Evolutionary conservation across 768 basidiomycete genomes (phyloP).

Genomic region (Phanerodontia chrysosporium): DNA sequence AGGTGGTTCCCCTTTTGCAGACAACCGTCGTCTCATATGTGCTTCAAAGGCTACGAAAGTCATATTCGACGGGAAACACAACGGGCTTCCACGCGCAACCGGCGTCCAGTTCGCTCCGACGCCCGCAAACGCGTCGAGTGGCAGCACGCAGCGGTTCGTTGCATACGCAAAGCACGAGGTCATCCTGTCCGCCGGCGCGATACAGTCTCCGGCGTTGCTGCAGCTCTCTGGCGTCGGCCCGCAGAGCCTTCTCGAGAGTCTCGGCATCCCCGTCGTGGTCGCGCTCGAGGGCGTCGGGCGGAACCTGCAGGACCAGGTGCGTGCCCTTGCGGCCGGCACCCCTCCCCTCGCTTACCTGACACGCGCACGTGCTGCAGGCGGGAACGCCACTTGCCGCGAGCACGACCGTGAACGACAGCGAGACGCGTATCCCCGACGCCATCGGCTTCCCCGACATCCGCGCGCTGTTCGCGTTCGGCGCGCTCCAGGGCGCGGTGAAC

Average conservation of each 20-base stretch:
- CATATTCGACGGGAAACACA: not conserved
- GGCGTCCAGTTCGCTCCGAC: not conserved
- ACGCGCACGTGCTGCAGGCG: not conserved
- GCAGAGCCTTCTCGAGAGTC: conserved; percentile 34
- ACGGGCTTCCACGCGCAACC: not conserved
- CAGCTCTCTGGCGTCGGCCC: conserved; percentile 58
- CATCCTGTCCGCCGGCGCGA: conserved; percentile 53
- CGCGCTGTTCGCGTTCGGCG: conserved; percentile 39
- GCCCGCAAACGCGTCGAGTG: not conserved
- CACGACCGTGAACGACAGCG: not conserved
- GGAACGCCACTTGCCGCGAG: not conserved
- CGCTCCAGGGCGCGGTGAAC: conserved; percentile 10
- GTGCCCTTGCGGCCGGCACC: no score
- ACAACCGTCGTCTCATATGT: not conserved
- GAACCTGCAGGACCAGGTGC: conserved; percentile 53
- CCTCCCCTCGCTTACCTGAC: no score
- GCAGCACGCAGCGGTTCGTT: conserved; percentile 22
- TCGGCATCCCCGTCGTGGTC: conserved; percentile 43
- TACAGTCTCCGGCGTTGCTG: conserved; percentile 37
- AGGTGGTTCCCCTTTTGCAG: not conserved
- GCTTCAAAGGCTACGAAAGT: not conserved
- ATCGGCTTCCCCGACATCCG: conserved; percentile 51
- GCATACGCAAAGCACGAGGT: conserved; percentile 45
- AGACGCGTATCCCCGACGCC: conserved; percentile 30
- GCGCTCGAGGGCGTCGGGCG: conserved; percentile 46